Base-by-base conservation (phyloP, 441 rosid species). In the Arabidopsis lyrata region DNA sequence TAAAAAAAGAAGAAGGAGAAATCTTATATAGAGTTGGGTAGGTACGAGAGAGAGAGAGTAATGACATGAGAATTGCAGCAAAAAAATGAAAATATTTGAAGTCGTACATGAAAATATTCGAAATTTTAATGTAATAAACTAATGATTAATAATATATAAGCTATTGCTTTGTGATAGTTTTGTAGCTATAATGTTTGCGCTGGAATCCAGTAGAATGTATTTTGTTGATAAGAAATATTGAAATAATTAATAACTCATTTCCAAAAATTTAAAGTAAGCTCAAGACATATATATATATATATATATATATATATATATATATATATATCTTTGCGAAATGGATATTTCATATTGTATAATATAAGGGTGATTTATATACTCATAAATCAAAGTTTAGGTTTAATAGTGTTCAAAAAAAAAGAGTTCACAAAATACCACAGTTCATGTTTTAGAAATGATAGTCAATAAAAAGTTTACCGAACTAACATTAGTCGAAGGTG, bases 1-100 rank as follows among this genome's bases (percentile, higher is more conserved):
- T 53, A 66, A 45, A 35, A 45, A 60, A 15, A 6, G 56, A 50
- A 32, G 58, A 59, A 50, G 61, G 53, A 65, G 73, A 72, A 72
- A 76, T 44, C 72, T 74, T 81, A 82, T 81, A 86, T 81, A 81
- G 85, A 79, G 83, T 45, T 73, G 73, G 59, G 72, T 47, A 22
- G 49, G 67, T 38, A 63, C 35, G 50, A 71, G 60, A 55, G 14
- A 55, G 24, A 6, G 10, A 13, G 14, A 34, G 38, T 64, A 6
- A 9, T 66, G 60, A 66, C 41, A 53, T 27, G 15, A 66, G 36
- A 14, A 53, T 38, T 36, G 62, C 24, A 38, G 49, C 20, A 41
- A 38, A 39, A 12, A 60, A 38, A n/a, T n/a, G n/a, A n/a, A n/a
- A n/a, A n/a, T n/a, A n/a, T n/a, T n/a, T n/a, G n/a, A n/a, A n/a